Evolutionary conservation across 495 filamentous ascomycete species (phyloP), one percentile per base, ranked within the genome.

Genomic region (Geoglossum glabrum): DNA sequence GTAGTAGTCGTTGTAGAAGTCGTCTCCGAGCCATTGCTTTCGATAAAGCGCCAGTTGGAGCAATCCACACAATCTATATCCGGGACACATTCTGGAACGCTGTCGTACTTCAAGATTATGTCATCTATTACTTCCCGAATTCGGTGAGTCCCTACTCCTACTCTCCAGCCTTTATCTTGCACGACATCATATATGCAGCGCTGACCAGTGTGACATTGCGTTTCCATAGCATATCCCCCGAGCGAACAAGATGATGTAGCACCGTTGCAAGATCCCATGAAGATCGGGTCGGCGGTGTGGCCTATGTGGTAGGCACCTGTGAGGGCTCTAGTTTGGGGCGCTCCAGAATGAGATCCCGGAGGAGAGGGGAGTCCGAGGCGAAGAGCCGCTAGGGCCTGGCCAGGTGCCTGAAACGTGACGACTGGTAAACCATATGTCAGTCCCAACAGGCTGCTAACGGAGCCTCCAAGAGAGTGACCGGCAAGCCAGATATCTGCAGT

Each of bases 141-240:
- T 63, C 82, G 84, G 68, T 98, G 92, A 26, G 83, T 89, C 8
- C 84, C 82, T 33, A 93, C 74, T 6, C 84, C 85, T 9, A 93
- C 84, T 17, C 93, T 78, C 85, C 92, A 96, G 33, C 86, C 85
- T 64, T 89, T 82, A 64, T 95, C 88, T 26, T 71, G 79, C 30
- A 97, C 90, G 0, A 87, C 88, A 66, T 98, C 90, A 66, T 94
- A 98, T 6, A 82, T 75, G 66, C 93, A 97, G 66, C 89, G 83
- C 26, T 77, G 73, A 23, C 92, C 92, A 0, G 86, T 85, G 61
- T 98, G 92, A 62, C 92, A 98, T 34, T 82, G 76, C 19, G 86
- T 84, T 68, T 98, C 90, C 74, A 98, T 73, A 7, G 93, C 88
- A 67, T 97, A 98, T 6, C 92, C 92, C n/a, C 78, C 90, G 63